Evolutionary conservation across 2,329 filamentous ascomycete genomes (phyloP).

Genomic region (Endothia cerciana): DNA sequence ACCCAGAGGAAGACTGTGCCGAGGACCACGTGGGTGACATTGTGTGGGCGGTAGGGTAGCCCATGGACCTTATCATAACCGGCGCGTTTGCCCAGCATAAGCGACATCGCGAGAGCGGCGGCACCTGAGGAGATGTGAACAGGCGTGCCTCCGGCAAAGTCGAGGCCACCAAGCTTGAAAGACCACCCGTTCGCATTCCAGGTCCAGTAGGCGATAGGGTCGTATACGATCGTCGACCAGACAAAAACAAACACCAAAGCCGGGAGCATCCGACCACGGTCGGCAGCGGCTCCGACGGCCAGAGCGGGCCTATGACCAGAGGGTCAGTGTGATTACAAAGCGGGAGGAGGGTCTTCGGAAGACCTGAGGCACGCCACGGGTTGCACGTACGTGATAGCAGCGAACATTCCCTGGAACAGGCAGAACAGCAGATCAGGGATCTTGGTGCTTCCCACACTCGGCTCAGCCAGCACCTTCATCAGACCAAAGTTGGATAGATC

Average conservation of each 20-base stretch:
- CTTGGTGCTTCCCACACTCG: conserved; percentile 71
- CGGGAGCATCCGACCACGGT: conserved; percentile 65
- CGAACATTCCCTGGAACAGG: conserved; percentile 88
- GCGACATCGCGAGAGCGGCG: conserved; percentile 71
- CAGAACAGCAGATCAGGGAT: conserved; percentile 85
- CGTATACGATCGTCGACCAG: conserved; percentile 74
- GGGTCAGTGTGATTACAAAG: background rate
- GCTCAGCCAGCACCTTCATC: conserved; percentile 74
- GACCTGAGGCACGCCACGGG: conserved; percentile 1
- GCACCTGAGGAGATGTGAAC: conserved; percentile 76
- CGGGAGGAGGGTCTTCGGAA: too few relatives aligned
- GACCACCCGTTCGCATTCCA: conserved; percentile 78
- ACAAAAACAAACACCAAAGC: conserved; percentile 69
- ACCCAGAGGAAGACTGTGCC: conserved; percentile 84
- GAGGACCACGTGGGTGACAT: conserved; percentile 73
- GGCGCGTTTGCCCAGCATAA: conserved; percentile 72
- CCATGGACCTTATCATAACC: conserved; percentile 65
- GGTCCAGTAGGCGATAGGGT: conserved; percentile 76
- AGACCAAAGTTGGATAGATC: conserved; percentile 82
- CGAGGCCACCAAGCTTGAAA: conserved; percentile 68
- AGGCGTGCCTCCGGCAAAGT: conserved; percentile 76
- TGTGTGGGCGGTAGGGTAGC: conserved; percentile 71
- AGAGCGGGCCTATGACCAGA: conserved; percentile 52
- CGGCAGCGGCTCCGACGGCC: conserved; percentile 63
- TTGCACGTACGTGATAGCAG: conserved; percentile 77